Evolutionary conservation across 345 rosid species (phyloP).

Genomic region (Linum lewisii): DNA sequence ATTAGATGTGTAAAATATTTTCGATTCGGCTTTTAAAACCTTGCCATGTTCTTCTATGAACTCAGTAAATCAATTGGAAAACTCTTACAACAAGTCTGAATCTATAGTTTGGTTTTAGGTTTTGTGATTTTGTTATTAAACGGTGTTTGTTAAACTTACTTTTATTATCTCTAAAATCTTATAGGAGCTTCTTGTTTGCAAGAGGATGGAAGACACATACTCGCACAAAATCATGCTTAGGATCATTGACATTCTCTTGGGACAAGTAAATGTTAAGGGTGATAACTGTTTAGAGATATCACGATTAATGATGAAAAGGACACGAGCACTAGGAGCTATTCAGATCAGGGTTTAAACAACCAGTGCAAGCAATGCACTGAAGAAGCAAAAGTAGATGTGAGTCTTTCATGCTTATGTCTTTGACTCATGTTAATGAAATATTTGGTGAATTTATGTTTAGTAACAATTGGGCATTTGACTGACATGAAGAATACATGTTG

Average conservation of each 20-base stretch:
- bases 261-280: constrained; percentile 31
- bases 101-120: constrained; percentile 1
- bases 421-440: too few relatives aligned
- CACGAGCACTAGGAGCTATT: constrained; percentile 41
- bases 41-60: constrained; percentile 39
- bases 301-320: constrained; percentile 54
- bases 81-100: constrained; percentile 73
- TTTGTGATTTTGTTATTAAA: neutral
- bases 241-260: constrained; percentile 45
- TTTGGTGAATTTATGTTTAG: neutral
- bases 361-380: constrained; percentile 58
- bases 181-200: constrained; percentile 75
- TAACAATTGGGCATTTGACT: constrained; percentile 11
- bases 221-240: constrained; percentile 45
- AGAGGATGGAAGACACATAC: constrained; percentile 31
- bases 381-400: constrained; percentile 55
- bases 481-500: constrained; percentile 13
- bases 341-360: constrained; percentile 37
- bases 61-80: constrained; percentile 38
- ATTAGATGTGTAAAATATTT: too few relatives aligned
- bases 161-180: constrained; percentile 15
- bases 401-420: constrained; percentile 4
- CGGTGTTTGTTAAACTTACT: neutral
- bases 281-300: constrained; percentile 37
- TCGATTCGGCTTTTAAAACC: constrained; percentile 34